Evolutionary conservation across 805 yeast genomes (phyloP), one percentile per base, ranked within the genome.

Genomic region (Ogataea dorogensis): DNA sequence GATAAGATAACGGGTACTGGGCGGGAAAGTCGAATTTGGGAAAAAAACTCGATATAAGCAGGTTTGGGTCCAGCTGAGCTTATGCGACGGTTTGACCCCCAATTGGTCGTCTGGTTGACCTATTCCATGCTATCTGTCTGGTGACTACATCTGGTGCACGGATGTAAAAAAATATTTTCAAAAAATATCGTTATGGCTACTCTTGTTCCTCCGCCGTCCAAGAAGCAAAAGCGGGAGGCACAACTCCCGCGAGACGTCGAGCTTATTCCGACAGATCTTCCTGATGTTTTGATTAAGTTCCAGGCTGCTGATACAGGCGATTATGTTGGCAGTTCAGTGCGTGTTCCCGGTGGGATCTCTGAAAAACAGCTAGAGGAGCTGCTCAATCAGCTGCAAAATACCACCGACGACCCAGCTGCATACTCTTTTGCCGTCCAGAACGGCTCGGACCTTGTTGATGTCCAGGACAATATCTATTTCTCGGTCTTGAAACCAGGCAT

Each of bases 281-380:
- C 97, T 16, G 79, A 87, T 66, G 96, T 91, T 17, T 71, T 88
- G 35, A 78, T 91, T 40, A 83, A 80, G 58, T 88, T 91, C 60
- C 91, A 87, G 59, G 96, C 98, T 2, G 78, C 95, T 8, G 98
- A 89, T 53, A 79, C 96, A 6, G 97, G 96, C 33, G 94, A 85
- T 43, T 64, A 77, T 2, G 72, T 84, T 15, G 96, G 96, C 7
- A 86, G 91, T 4, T 79, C 86, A 10, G 64, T 89, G 30, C 75
- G 97, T 56, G 95, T 93, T 5, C 98, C 98, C 3, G 97, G 96
- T 12, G 81, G 76, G 17, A 80, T 87, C 39, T 75, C 83, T 3
- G 95, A 86, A 49, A 75, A 78, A 49, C 97, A 93, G 62, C 72
- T 93, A 36, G 96, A 91, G 63, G 81, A 87, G 58, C 72, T 93